Evolutionary conservation across 169 alveolate genomes (phyloP), one percentile per base, ranked within the genome.

Genomic region (Plasmodium vivax): DNA sequence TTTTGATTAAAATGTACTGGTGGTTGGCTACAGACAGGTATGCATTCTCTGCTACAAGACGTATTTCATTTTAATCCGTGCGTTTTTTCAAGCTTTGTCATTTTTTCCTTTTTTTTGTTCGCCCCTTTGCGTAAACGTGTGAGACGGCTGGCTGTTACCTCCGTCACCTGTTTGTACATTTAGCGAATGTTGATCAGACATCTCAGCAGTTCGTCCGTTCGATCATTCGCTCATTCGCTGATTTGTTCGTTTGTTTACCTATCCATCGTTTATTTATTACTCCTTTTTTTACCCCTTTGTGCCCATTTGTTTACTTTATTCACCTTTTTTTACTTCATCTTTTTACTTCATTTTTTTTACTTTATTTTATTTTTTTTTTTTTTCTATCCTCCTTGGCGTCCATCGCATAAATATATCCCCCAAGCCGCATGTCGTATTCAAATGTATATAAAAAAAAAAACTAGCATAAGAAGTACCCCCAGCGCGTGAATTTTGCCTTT

Each of bases 251-350:
- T 68, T 68, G 14, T 68, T 7, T 68, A 7, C 38, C 23, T 68
- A 68, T 68, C 62, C 62, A 82, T 3, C 27, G 62, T 51, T 51
- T 14, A 16, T 51, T 51, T 51, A 51, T 14, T 12, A 14, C 23
- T 51, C 27, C 62, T 82, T 75, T 36, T 38, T 75, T n/a, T 36
- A 38, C 34, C 62, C 62, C 54, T 82, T 82, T n/a, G 54, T 75
- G 38, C 34, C 32, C n/a, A 68, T 75, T 43, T 36, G 36, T 51
- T 82, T 51, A 38, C 38, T 75, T 23, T 41, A 51, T n/a, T 68
- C 51, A 32, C 10, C 62, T 75, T 82, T 75, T 82, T 82, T 75
- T 68, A 47, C 68, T 47, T 79, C 36, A 27, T 73, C 45, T 45
- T 45, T 82, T 43, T 82, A 47, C 27, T 47, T 82, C 19, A 38